Base-by-base conservation (phyloP, 2,329 filamentous ascomycete genomes). In the Triangularia setosa region DNA sequence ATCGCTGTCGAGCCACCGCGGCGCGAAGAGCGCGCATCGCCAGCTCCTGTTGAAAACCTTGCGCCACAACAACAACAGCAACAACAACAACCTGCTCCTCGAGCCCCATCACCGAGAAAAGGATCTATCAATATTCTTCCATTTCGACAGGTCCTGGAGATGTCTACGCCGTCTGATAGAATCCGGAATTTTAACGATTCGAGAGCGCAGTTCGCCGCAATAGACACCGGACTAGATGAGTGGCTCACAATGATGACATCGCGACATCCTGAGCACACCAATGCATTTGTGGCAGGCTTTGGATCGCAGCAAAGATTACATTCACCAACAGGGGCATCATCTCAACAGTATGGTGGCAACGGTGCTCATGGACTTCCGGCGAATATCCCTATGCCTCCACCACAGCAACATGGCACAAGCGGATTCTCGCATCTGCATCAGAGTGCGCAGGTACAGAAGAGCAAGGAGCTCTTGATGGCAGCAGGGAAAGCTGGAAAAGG, bases 401-500 rank as follows among this genome's bases (percentile, higher is more conserved):
- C 75, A 6, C 74, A 76, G 55, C 78, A 80, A 63, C 78, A 78
- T 58, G 73, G 77, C 28, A 72, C 76, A 58, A 79, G 79, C 72
- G 76, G 79, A 35, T 82, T 86, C 69, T 81, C 81, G 52, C 79
- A 82, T 64, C 58, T 60, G 21, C 58, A 58, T 78, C 84, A 66
- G 81, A 84, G 68, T 87, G 90, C 72, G 86, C 93, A 75, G 90
- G 92, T 70, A 85, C 88, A 44, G 12, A 94, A 93, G 80, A 89
- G 93, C 75, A 97, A 97, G 79, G 93, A 96, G 72, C 80, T 97
- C 27, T 83, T 97, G 74, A 91, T 95, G 69, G 89, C 90, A 23
- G 93, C 93, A 62, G 92, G 92, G 61, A 93, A 92, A 74, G 92
- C 92, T 64, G 93, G 93, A 58, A 97, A 97, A 80, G 94, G 93